These are phyloP conservation scores for Oryza coarctata DNA, from an alignment of 176 grass and related monocot genomes.

Conservation along the genomic window DNA sequence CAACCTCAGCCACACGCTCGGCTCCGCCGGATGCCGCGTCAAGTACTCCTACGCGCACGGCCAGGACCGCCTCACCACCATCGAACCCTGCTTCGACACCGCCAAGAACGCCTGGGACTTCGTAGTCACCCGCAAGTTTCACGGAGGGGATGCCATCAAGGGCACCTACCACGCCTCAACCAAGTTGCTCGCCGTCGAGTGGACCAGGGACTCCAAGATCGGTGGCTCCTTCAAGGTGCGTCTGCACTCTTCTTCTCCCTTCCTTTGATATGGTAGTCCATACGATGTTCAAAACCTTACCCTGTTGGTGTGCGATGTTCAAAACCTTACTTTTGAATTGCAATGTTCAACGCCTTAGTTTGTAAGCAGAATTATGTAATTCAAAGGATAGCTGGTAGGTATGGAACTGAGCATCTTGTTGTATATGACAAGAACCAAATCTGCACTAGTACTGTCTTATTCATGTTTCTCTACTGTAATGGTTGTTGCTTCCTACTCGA, in stretches of 20 bases:
- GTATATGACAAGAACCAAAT: not conserved
- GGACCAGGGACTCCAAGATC: conserved; percentile 54
- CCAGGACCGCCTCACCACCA: conserved; percentile 50
- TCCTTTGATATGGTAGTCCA: not conserved
- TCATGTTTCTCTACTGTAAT: not conserved
- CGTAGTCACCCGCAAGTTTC: conserved; percentile 63
- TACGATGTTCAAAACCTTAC: not conserved
- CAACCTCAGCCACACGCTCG: conserved; percentile 61
- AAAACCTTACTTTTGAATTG: too few species aligned
- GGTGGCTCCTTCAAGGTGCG: conserved; percentile 75
- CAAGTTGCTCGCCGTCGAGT: conserved; percentile 76
- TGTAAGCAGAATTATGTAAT: not conserved
- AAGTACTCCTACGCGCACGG: conserved; percentile 90
- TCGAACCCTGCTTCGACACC: conserved; percentile 78
- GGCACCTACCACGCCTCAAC: conserved; percentile 73
- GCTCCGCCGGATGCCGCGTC: conserved; percentile 52
- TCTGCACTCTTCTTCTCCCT: not conserved
- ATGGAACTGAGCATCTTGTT: not conserved
- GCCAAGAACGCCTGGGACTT: conserved; percentile 84
- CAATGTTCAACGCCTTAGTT: not conserved
- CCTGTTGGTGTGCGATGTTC: not conserved
- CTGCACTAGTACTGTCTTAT: not conserved
- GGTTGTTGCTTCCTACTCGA: not conserved
- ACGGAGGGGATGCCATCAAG: conserved; percentile 53
- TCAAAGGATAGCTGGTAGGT: not conserved